Evolutionary conservation across 2,329 filamentous ascomycete genomes (phyloP), one percentile per base, ranked within the genome.

Genomic region (Sporothrix sp.): DNA sequence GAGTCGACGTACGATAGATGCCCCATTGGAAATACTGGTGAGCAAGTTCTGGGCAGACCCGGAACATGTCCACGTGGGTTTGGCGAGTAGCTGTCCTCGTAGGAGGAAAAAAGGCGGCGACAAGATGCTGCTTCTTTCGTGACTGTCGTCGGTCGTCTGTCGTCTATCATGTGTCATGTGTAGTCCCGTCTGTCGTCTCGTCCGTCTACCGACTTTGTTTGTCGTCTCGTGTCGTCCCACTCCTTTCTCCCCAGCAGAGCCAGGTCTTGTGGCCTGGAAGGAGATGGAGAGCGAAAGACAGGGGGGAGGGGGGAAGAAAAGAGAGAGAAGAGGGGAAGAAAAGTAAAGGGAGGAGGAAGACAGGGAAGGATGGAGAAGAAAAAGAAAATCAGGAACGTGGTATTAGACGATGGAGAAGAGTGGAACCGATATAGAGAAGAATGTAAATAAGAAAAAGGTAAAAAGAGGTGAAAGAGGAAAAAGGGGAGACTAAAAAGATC

Each of bases 1-100:
- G 71, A 66, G 62, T 77, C 73, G 65, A 72, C 60, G 58, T 63
- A 67, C 62, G 72, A 65, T 70, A 72, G 62, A 68, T 74, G 70
- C 68, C 74, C 75, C 76, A 79, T 79, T 74, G 74, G 70, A 64
- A 69, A 58, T 58, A 60, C 50, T 56, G 56, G 57, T 39, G 28
- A 50, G 42, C 39, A 52, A 43, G 38, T 49, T 51, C 52, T 44
- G 42, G 38, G 44, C 25, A 51, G 35, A 21, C 36, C 25, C 23
- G 40, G 35, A 39, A 51, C 28, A 45, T 37, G 35, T 37, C 23
- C 21, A 23, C 43, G 30, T 9, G 11, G 18, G 10, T 32, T 7
- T 18, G 43, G 20, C 35, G 30, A 21, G 21, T 6, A 37, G 39
- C 2, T 27, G 32, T n/a, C 16, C 7, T 21, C 28, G 25, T n/a